Evolutionary conservation across 1,139 yeast genomes (phyloP).

Genomic region (Suhomyces yuchorum): DNA sequence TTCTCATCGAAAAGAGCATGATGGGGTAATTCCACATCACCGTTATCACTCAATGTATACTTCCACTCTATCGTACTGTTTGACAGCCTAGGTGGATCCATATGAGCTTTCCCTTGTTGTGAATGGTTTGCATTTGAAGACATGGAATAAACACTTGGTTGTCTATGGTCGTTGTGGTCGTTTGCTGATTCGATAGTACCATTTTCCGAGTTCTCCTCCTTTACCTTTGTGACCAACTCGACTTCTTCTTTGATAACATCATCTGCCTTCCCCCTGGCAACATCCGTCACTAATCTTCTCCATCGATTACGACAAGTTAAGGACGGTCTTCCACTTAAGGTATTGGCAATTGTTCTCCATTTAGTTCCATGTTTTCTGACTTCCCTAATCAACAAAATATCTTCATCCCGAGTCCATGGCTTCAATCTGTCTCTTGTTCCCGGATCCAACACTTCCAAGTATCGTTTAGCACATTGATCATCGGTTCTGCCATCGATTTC

Average conservation of each 20-base stretch:
- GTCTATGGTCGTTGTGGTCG: not conserved
- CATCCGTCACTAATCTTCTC: constrained; percentile 81
- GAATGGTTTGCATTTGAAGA: not conserved
- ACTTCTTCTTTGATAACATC: constrained; percentile 39
- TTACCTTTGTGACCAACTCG: constrained; percentile 29
- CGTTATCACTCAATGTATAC: constrained; percentile 27
- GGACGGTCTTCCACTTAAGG: constrained; percentile 79
- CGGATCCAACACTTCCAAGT: constrained; percentile 87
- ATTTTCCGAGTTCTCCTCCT: constrained; percentile 4
- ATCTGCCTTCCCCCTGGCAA: constrained; percentile 62
- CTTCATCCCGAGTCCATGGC: constrained; percentile 83
- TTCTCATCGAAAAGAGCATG: constrained; percentile 19
- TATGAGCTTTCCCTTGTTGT: not conserved
- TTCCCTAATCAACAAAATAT: constrained; percentile 61
- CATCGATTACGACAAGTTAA: constrained; percentile 90
- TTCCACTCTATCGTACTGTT: constrained; percentile 34
- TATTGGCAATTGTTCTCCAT: constrained; percentile 80
- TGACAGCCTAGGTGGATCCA: constrained; percentile 4
- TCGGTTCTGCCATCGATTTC: constrained; percentile 85
- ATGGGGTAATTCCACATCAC: constrained; percentile 16
- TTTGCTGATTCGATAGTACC: not conserved
- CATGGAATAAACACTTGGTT: not conserved
- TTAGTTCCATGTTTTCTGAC: constrained; percentile 81
- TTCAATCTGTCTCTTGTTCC: constrained; percentile 72
- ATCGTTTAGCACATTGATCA: constrained; percentile 92